Conservation (phyloP, 371 early-diverging fungal genomes). For the Mortierella sp. region DNA sequence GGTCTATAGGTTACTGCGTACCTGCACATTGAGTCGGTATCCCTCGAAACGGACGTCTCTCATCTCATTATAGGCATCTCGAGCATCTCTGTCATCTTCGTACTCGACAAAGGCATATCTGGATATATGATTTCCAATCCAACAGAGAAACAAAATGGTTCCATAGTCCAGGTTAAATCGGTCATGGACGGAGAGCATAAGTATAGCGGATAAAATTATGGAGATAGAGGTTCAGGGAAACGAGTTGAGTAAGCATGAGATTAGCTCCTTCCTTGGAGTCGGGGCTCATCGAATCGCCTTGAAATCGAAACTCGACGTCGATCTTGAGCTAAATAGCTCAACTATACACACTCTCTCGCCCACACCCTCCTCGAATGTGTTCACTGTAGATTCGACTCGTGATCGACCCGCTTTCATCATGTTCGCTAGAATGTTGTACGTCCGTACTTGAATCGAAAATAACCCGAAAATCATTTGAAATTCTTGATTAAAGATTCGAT, state of each 20-base stretch:
- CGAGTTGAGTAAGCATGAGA: too few species aligned
- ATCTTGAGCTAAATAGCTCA: background rate
- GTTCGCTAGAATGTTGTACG: background rate
- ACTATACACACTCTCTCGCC: background rate
- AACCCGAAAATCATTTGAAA: background rate
- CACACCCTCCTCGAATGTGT: background rate
- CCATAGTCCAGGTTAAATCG: background rate
- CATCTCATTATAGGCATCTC: constrained; percentile 91
- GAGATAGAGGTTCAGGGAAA: background rate
- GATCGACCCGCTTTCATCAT: background rate
- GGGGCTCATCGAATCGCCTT: background rate
- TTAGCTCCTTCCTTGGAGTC: background rate
- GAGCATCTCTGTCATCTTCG: constrained; percentile 89
- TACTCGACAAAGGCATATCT: constrained; percentile 86
- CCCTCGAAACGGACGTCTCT: constrained; percentile 87
- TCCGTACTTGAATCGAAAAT: background rate
- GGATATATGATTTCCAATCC: background rate
- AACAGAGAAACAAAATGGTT: background rate
- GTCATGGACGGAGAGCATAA: background rate
- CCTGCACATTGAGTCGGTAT: constrained; percentile 83
- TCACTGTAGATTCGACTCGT: background rate
- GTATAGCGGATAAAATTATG: background rate
- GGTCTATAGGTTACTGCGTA: constrained; percentile 22
- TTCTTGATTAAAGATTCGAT: background rate
- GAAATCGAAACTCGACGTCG: background rate